phyloP scores from a whole-genome alignment of 495 filamentous ascomycete species.

The Hypoxylon crocopeplum region DNA sequence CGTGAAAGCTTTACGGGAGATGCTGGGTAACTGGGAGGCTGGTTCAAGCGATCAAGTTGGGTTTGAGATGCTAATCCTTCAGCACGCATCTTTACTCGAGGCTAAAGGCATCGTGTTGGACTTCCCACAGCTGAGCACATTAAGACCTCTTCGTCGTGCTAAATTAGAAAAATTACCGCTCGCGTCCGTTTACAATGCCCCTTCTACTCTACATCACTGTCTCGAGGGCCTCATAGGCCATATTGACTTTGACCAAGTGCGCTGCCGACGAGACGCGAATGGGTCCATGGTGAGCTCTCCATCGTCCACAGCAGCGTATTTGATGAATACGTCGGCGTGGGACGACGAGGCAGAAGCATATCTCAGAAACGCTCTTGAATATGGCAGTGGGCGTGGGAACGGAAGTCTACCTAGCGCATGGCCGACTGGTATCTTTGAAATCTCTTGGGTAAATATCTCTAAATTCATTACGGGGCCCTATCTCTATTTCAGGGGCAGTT shows the following conservation, averaged over 20 bases:
- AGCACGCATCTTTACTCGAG: not conserved
- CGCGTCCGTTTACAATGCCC: conserved; percentile 35
- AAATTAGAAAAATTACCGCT: conserved; percentile 12
- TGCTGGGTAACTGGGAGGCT: conserved; percentile 2
- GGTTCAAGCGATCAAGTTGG: conserved; percentile 14
- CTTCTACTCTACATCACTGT: conserved; percentile 48
- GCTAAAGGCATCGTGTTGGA: not conserved
- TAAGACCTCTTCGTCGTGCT: not conserved
- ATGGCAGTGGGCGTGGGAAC: not conserved
- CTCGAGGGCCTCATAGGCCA: conserved; percentile 56
- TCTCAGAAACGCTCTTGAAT: not conserved
- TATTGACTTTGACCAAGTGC: conserved; percentile 48
- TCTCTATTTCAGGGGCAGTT: no score
- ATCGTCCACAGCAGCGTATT: conserved; percentile 21
- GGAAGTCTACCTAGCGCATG: not conserved
- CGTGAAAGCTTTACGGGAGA: not conserved
- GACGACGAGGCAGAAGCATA: not conserved
- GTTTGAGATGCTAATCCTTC: conserved; percentile 13
- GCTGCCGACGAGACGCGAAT: conserved; percentile 45
- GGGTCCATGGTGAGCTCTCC: conserved; percentile 59
- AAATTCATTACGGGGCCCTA: not conserved
- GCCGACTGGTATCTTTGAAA: not conserved
- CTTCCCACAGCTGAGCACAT: not conserved
- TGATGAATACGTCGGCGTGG: not conserved
- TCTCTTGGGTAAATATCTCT: not conserved